A percentile compares a stretch with the other conserved stretches of the same genome.
These are phyloP conservation scores for Nymphaea thermarum DNA, from an alignment of 164 flowering plant genomes.

Conservation along the genomic window DNA sequence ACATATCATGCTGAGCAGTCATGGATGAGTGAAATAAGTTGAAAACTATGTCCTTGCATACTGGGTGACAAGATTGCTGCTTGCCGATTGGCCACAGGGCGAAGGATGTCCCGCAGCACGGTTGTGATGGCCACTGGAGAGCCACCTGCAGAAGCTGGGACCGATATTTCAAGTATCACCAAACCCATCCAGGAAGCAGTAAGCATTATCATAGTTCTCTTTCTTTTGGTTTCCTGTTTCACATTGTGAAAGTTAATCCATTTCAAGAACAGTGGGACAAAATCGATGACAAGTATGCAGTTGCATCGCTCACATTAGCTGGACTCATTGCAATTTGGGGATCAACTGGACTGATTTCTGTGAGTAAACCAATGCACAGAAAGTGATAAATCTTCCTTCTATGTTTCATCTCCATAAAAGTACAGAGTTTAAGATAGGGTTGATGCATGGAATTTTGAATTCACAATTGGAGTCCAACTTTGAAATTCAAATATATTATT, in stretches of 20 bases:
- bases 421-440: too few relatives aligned
- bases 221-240: background rate
- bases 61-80: background rate
- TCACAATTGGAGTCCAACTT: too few relatives aligned
- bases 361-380: slow-evolving; percentile 16
- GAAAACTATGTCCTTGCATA: too few relatives aligned
- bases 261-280: slow-evolving; percentile 69
- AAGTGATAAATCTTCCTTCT: background rate
- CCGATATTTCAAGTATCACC: slow-evolving; percentile 41
- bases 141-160: slow-evolving; percentile 3
- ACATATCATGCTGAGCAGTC: too few relatives aligned
- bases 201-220: slow-evolving; percentile 10
- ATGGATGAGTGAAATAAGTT: too few relatives aligned
- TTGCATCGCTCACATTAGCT: slow-evolving; percentile 59
- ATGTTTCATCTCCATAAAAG: background rate
- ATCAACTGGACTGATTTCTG: slow-evolving; percentile 72
- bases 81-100: slow-evolving; percentile 30
- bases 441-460: too few relatives aligned
- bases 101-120: slow-evolving; percentile 63
- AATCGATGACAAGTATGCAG: slow-evolving; percentile 91
- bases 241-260: background rate
- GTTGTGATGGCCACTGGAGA: slow-evolving; percentile 73
- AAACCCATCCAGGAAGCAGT: slow-evolving; percentile 62
- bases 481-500: too few relatives aligned
- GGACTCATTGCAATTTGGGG: slow-evolving; percentile 49